Conservation (phyloP, 768 basidiomycete genomes). For the Psilocybe tampanensis region DNA sequence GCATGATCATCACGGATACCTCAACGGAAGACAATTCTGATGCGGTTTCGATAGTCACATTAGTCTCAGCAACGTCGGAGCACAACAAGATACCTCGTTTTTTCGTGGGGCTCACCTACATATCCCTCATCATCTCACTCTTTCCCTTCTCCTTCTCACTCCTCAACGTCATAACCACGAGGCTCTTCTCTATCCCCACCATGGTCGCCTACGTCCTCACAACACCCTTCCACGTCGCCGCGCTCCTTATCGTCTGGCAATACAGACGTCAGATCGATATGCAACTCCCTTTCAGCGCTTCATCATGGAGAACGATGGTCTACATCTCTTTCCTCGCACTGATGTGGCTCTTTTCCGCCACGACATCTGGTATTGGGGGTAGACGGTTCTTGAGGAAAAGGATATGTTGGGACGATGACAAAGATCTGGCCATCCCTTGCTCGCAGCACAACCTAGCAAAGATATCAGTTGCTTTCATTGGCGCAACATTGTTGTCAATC, state of each 20-base stretch:
- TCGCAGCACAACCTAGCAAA: background rate
- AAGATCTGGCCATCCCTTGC: background rate
- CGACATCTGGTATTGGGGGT: constrained; percentile 7
- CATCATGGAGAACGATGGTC: constrained; percentile 8
- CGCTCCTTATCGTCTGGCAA: constrained; percentile 15
- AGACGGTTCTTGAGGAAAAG: background rate
- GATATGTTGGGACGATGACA: background rate
- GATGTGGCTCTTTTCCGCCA: constrained; percentile 9
- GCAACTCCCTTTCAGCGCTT: constrained; percentile 10
- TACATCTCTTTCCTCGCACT: constrained; percentile 2
- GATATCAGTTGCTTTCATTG: background rate
- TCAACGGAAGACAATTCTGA: no score
- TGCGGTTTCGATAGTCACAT: constrained; percentile 8
- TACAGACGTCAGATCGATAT: constrained; percentile 11
- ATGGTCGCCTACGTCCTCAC: constrained; percentile 10
- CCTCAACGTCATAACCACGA: background rate
- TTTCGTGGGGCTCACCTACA: constrained; percentile 13
- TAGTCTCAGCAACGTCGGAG: constrained; percentile 6
- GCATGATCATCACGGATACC: no score
- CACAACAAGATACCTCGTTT: constrained; percentile 9
- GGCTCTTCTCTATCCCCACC: background rate
- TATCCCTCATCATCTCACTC: constrained; percentile 2
- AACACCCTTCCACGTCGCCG: constrained; percentile 17
- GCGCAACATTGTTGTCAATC: constrained; percentile 3
- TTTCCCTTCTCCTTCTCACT: background rate